Base-by-base conservation (phyloP, 2,329 filamentous ascomycete species). In the Orbilia blumenaviensis region DNA sequence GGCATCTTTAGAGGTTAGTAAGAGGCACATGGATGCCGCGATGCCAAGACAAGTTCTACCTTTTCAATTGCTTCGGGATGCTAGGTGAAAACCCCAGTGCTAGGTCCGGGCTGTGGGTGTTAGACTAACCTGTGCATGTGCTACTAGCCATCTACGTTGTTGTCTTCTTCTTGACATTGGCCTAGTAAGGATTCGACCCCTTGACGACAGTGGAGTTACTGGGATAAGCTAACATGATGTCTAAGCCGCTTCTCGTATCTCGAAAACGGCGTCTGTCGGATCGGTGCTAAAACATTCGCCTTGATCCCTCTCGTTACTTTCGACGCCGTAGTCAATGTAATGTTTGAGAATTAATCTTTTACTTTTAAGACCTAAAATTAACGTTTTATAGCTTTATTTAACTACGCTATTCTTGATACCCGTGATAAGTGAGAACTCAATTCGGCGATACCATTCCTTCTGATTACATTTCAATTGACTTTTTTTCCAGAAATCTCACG, bases 261-360 rank as follows among this genome's bases (percentile, higher is more conserved):
- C 67, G 83, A 87, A 1, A 80, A 87, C 6, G 86, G 86, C 1
- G 81, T 85, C 27, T 90, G 88, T 78, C 85, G 87, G 60, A 89
- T 90, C 61, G 88, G 88, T 18, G 89, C 89, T 86, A 81, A 86
- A 78, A 85, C 83, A 61, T 81, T 84, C 1, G 85, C 86, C 3
- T 86, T 90, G 84, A 85, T 89, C 18, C 87, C 88, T 0, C 84
- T 90, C 9, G 88, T 90, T 48, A 83, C 82, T 0, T 88, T 89
- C 74, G 88, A 90, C 77, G 82, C 88, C 14, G 78, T 89, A 0
- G 85, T 88, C 52, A 90, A 89, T 78, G 85, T 85, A 78, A 71
- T 80, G 56, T 0, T 21, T 8, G 41, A 52, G 18, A 52, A 52
- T 27, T 8, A 29, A 52, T 32, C 27, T 27, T 52, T 52, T 52